Percentiles rank a stretch among this genome's conserved stretches.
Conservation (phyloP, 2,329 filamentous ascomycete species). For the Xylaria sp. region DNA sequence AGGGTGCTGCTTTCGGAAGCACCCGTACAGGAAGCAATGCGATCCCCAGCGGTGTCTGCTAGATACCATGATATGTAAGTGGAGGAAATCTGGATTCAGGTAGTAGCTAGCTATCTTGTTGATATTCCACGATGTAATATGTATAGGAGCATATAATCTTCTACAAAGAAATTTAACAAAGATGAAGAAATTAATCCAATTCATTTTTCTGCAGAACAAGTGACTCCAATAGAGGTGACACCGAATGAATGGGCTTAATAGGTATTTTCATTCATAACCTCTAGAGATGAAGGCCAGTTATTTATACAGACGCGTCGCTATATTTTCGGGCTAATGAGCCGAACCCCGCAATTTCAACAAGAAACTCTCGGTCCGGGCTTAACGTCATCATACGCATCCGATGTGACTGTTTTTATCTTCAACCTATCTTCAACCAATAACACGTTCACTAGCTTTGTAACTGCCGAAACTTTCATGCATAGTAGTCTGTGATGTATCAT, state of each 20-base stretch:
- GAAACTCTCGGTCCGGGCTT: background rate
- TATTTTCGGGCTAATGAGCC: background rate
- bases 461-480: background rate
- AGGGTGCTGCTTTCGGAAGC: slow-evolving; percentile 43
- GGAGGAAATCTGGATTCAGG: slow-evolving; percentile 5
- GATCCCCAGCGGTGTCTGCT: slow-evolving; percentile 48
- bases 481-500: slow-evolving; percentile 24
- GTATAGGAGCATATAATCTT: slow-evolving; percentile 9
- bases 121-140: slow-evolving; percentile 17
- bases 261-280: background rate
- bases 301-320: background rate
- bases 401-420: background rate
- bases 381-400: background rate
- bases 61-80: slow-evolving; percentile 21
- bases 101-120: background rate
- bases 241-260: background rate
- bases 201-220: background rate
- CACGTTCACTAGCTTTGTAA: background rate
- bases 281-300: background rate
- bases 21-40: slow-evolving; percentile 46
- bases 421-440: background rate
- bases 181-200: background rate
- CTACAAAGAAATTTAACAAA: background rate
- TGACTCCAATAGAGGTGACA: background rate
- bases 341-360: background rate